phyloP scores from a whole-genome alignment of 2,329 filamentous ascomycete species.

The Tricladium varicosporioides region DNA sequence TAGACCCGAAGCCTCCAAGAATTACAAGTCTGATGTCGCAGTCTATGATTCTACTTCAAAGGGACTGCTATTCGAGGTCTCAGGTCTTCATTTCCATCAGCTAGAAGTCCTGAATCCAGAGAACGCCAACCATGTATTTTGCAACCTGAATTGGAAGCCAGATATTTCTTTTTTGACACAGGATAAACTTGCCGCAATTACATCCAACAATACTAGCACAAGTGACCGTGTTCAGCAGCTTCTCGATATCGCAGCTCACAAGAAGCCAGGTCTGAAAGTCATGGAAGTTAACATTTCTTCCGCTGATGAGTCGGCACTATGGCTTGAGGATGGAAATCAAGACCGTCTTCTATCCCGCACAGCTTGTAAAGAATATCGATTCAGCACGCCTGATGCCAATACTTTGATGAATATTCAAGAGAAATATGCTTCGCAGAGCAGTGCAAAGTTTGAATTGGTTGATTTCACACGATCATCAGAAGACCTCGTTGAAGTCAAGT shows the following conservation, averaged over 20 bases:
- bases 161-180: conserved; percentile 16
- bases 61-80: conserved; percentile 16
- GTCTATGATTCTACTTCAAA: conserved; percentile 16
- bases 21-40: conserved; percentile 10
- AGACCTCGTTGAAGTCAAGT: neutral
- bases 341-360: neutral
- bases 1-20: conserved; percentile 18
- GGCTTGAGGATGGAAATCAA: conserved; percentile 1
- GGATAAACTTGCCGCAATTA: neutral
- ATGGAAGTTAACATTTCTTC: conserved; percentile 35
- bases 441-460: neutral
- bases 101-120: conserved; percentile 13
- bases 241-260: conserved; percentile 36
- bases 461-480: neutral
- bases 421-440: neutral
- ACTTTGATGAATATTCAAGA: conserved; percentile 3
- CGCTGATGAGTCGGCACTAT: neutral
- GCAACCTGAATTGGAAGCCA: conserved; percentile 18
- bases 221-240: neutral
- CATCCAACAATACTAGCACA: neutral
- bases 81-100: conserved; percentile 17
- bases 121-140: conserved; percentile 12
- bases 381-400: conserved; percentile 12
- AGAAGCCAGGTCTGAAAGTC: conserved; percentile 36
- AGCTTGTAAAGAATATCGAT: neutral